These are phyloP conservation scores for Penicillium sp. DNA, from an alignment of 2,329 filamentous ascomycete species.

Conservation along the genomic window DNA sequence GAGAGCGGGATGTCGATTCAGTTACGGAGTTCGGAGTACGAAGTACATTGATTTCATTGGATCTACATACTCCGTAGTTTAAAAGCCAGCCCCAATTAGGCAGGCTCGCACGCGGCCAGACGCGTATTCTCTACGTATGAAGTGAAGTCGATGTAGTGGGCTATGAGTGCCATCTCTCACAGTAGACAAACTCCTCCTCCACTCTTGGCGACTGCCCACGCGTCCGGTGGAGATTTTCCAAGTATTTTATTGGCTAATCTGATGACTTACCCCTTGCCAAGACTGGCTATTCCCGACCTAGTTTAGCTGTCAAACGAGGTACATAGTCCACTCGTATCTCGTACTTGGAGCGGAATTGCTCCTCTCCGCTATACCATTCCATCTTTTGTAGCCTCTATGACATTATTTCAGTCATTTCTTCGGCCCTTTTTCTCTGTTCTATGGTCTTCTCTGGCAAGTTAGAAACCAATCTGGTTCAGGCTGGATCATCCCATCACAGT, in stretches of 20 bases:
- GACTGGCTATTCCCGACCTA: neutral
- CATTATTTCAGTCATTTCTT: neutral
- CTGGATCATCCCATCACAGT: neutral
- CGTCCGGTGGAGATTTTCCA: neutral
- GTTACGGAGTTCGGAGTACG: no score
- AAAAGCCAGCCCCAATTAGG: neutral
- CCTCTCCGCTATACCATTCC: no score
- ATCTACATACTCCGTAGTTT: neutral
- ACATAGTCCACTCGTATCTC: neutral
- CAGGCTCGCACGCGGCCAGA: neutral
- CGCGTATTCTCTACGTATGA: neutral
- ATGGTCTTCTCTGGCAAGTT: neutral
- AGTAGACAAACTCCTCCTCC: neutral
- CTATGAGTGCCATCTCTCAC: neutral
- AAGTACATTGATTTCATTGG: neutral
- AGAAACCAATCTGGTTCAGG: neutral
- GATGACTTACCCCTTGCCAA: neutral
- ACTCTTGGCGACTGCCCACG: neutral
- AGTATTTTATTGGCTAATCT: neutral
- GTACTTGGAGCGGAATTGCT: neutral
- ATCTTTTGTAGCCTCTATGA: neutral
- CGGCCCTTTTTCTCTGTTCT: neutral
- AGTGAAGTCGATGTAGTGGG: neutral
- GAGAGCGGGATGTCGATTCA: neutral
- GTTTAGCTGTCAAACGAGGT: neutral